Conservation (phyloP, 441 rosid genomes). For the Metrosideros polymorpha region DNA sequence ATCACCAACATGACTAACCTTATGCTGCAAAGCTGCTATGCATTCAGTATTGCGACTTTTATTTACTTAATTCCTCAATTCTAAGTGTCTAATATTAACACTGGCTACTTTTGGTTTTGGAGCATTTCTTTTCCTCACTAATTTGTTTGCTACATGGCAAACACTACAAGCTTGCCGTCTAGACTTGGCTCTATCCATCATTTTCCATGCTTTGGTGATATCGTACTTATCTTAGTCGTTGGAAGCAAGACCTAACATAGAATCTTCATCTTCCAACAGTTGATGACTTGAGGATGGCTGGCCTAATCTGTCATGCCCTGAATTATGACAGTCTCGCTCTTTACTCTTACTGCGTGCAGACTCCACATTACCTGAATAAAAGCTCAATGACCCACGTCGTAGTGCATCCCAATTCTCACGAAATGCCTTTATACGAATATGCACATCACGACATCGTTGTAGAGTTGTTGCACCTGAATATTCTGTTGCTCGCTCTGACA, state of each 20-base stretch:
- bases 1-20: not conserved
- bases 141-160: constrained; percentile 1
- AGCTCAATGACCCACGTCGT: constrained; percentile 28
- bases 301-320: not conserved
- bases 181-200: constrained; percentile 40
- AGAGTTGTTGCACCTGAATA: constrained; percentile 27
- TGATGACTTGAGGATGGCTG: constrained; percentile 7
- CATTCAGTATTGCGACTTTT: not conserved
- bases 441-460: constrained; percentile 27
- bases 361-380: constrained; percentile 17
- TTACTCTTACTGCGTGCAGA: not conserved
- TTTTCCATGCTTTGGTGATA: constrained; percentile 48
- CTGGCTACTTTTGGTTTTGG: constrained; percentile 4
- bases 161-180: not conserved
- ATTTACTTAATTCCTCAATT: not conserved
- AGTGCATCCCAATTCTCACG: constrained; percentile 45
- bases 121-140: not conserved
- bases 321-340: not conserved
- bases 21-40: not conserved
- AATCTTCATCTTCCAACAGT: constrained; percentile 1
- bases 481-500: constrained; percentile 3
- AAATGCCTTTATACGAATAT: constrained; percentile 20
- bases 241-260: not conserved
- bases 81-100: not conserved
- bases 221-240: constrained; percentile 8